Evolutionary conservation across 2,329 filamentous ascomycete genomes (phyloP).

Genomic region (Colletotrichum acutatum): DNA sequence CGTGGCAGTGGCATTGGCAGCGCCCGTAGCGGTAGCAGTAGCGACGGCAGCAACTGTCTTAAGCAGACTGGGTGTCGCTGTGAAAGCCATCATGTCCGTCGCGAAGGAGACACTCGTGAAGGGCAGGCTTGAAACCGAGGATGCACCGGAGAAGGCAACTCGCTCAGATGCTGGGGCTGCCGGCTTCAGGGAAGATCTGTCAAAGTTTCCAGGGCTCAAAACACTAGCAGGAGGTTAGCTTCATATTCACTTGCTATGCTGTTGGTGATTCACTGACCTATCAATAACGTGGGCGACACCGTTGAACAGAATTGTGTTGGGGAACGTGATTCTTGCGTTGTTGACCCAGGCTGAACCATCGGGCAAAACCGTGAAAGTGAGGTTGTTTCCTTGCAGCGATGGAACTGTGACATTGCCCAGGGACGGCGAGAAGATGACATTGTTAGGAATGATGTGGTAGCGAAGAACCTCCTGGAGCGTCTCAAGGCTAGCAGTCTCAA

Average conservation of each 20-base stretch:
- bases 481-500: constrained; percentile 37
- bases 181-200: constrained; percentile 40
- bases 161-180: constrained; percentile 39
- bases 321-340: constrained; percentile 43
- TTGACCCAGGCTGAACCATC: constrained; percentile 46
- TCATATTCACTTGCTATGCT: background rate
- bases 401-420: constrained; percentile 42
- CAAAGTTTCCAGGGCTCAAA: constrained; percentile 41
- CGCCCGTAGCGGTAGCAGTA: background rate
- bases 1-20: constrained; percentile 1
- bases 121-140: constrained; percentile 40
- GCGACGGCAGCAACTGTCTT: constrained; percentile 41
- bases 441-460: constrained; percentile 46
- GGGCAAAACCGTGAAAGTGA: constrained; percentile 44
- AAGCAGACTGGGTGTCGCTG: constrained; percentile 41
- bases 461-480: constrained; percentile 42
- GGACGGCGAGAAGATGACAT: constrained; percentile 43
- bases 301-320: constrained; percentile 45
- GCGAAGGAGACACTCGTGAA: constrained; percentile 41
- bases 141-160: constrained; percentile 41
- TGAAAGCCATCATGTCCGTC: constrained; percentile 40
- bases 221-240: constrained; percentile 34
- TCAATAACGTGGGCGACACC: constrained; percentile 48
- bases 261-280: constrained; percentile 33
- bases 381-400: constrained; percentile 38